A percentile compares a stretch with the other conserved stretches of the same genome.
Evolutionary conservation across 768 basidiomycete species (phyloP).

Genomic region (Butyriboletus loyo): DNA sequence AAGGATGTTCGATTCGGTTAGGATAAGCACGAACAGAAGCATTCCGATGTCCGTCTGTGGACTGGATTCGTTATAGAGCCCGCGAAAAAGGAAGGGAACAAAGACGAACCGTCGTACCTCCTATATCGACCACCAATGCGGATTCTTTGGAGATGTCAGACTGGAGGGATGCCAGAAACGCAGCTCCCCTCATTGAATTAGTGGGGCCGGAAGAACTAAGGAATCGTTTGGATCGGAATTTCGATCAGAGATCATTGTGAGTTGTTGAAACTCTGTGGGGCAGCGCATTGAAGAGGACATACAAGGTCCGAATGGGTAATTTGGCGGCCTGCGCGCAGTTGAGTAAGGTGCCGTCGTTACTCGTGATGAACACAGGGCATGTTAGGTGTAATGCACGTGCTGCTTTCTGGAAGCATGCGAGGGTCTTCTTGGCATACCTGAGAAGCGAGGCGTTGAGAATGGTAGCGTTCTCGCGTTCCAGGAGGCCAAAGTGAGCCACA

Average conservation of each 20-base stretch:
- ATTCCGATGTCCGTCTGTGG: slow-evolving; percentile 56
- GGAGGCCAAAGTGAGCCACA: slow-evolving; percentile 55
- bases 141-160: slow-evolving; percentile 33
- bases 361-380: slow-evolving; percentile 56
- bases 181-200: slow-evolving; percentile 69
- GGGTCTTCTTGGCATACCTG: slow-evolving; percentile 53
- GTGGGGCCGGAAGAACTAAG: slow-evolving; percentile 52
- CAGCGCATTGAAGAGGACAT: slow-evolving; percentile 19
- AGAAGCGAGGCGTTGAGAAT: slow-evolving; percentile 67
- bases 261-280: slow-evolving; percentile 10
- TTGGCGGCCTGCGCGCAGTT: slow-evolving; percentile 47
- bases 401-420: slow-evolving; percentile 51
- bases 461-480: slow-evolving; percentile 65
- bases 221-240: slow-evolving; percentile 5
- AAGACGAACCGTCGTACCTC: slow-evolving; percentile 52
- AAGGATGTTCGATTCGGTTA: not conserved
- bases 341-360: slow-evolving; percentile 57
- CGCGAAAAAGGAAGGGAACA: slow-evolving; percentile 4
- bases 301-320: slow-evolving; percentile 61
- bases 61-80: slow-evolving; percentile 11
- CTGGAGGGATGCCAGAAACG: slow-evolving; percentile 50
- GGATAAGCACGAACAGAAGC: slow-evolving; percentile 36
- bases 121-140: slow-evolving; percentile 59
- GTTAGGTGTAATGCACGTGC: slow-evolving; percentile 43
- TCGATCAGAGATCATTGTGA: slow-evolving; percentile 1